phyloP scores from a whole-genome alignment of 257 asterid genomes.

The Forsythia viridissima region DNA sequence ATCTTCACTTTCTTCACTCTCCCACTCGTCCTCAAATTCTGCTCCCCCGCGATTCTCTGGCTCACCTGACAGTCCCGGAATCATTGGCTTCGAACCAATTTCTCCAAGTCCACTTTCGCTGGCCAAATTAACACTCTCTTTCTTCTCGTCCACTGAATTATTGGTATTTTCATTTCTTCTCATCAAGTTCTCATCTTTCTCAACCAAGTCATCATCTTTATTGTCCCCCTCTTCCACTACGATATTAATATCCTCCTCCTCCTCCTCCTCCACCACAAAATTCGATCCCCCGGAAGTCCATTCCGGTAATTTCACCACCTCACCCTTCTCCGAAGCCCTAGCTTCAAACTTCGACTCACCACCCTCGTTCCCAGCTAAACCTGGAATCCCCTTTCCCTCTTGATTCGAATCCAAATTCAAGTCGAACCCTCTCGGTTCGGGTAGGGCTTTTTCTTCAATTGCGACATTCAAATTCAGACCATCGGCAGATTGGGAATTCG shows the following conservation, averaged over 20 bases:
- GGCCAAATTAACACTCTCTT: conserved; percentile 20
- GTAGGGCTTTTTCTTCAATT: conserved; percentile 37
- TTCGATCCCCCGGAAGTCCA: conserved; percentile 39
- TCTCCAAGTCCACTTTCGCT: conserved; percentile 21
- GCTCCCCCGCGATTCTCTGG: conserved; percentile 36
- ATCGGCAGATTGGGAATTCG: conserved; percentile 26
- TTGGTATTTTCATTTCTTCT: conserved; percentile 19
- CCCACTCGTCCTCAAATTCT: conserved; percentile 61
- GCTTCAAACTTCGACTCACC: conserved; percentile 25
- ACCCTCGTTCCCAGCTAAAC: conserved; percentile 23
- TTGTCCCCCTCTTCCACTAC: conserved; percentile 63
- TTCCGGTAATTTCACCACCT: conserved; percentile 30
- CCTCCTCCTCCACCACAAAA: conserved; percentile 58
- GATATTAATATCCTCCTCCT: conserved; percentile 59
- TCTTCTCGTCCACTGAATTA: conserved; percentile 23
- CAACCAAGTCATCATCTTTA: conserved; percentile 51
- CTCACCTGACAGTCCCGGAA: conserved; percentile 69
- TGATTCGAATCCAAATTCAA: conserved; percentile 36
- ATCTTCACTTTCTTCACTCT: conserved; percentile 72
- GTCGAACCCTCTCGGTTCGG: conserved; percentile 34
- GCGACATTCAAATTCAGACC: conserved; percentile 33
- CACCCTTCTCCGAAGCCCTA: conserved; percentile 64
- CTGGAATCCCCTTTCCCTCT: conserved; percentile 22
- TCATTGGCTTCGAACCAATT: conserved; percentile 31
- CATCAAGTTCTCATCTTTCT: conserved; percentile 32